These are phyloP conservation scores for Voacanga thouarsii DNA, from an alignment of 257 asterid genomes.

Conservation along the genomic window DNA sequence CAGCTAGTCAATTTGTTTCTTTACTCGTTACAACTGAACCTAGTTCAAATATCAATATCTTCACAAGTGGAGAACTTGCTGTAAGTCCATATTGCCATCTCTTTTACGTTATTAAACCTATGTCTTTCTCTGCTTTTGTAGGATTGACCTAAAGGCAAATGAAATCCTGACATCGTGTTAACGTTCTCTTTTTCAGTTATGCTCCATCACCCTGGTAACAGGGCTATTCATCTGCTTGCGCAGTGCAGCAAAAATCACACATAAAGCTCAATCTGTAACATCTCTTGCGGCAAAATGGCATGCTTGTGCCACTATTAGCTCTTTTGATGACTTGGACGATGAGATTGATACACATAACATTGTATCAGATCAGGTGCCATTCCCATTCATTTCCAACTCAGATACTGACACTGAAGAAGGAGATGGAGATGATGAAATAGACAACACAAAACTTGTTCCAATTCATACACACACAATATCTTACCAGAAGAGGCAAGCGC, in stretches of 20 bases:
- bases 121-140: neutral
- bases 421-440: conserved; percentile 76
- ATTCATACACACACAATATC: conserved; percentile 48
- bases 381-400: conserved; percentile 25
- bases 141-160: neutral
- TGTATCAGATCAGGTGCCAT: conserved; percentile 21
- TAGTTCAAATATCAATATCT: conserved; percentile 43
- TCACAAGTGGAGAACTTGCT: conserved; percentile 80
- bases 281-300: conserved; percentile 93
- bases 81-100: conserved; percentile 31
- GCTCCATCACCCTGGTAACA: conserved; percentile 72
- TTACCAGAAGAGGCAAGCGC: conserved; percentile 90
- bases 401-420: conserved; percentile 76
- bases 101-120: neutral
- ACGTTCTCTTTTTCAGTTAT: conserved; percentile 43
- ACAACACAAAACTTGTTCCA: conserved; percentile 64
- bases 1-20: conserved; percentile 72
- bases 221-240: conserved; percentile 83
- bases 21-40: conserved; percentile 60
- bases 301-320: conserved; percentile 67
- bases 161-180: neutral
- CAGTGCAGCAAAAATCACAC: conserved; percentile 93
- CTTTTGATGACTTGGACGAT: conserved; percentile 43
- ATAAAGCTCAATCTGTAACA: conserved; percentile 70
- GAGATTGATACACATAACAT: conserved; percentile 43